Percentiles rank a stretch among this genome's conserved stretches.
Conservation (phyloP, 2,329 filamentous ascomycete genomes). For the Claviceps digitariae region DNA sequence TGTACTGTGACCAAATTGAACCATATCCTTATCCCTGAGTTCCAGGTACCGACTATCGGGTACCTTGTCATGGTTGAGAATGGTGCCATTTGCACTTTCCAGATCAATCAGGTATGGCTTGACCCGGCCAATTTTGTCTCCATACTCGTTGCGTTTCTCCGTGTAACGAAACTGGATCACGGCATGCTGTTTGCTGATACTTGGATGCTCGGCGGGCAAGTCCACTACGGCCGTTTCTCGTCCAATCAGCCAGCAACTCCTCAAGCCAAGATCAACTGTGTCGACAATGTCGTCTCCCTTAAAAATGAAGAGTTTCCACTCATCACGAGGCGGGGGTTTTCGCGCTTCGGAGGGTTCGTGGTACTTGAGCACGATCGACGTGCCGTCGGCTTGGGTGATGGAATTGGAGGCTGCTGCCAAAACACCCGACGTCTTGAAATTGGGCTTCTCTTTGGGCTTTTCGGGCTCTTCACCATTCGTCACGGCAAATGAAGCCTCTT, state of each 20-base stretch:
- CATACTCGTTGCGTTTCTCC: conserved; percentile 73
- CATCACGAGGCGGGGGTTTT: conserved; percentile 63
- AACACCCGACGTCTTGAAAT: conserved; percentile 66
- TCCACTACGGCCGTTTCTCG: conserved; percentile 72
- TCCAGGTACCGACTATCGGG: conserved; percentile 73
- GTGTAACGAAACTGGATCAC: conserved; percentile 85
- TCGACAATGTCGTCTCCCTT: conserved; percentile 70
- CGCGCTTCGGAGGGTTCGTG: conserved; percentile 89
- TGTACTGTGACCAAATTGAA: conserved; percentile 76
- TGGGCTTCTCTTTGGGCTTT: conserved; percentile 72
- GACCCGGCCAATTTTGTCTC: conserved; percentile 66
- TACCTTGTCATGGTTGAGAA: conserved; percentile 61
- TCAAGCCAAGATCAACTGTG: conserved; percentile 59
- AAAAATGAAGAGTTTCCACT: conserved; percentile 90
- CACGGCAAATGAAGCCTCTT: conserved; percentile 45
- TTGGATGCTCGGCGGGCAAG: conserved; percentile 74
- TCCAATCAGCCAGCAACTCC: conserved; percentile 86
- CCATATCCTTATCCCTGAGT: conserved; percentile 73
- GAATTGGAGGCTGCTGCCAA: conserved; percentile 81
- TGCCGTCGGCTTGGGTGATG: conserved; percentile 56
- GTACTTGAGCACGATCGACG: conserved; percentile 77
- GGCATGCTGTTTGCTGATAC: conserved; percentile 88
- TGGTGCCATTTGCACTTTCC: conserved; percentile 84
- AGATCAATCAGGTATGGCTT: conserved; percentile 87
- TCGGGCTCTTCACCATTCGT: conserved; percentile 32